phyloP scores from a whole-genome alignment of 2,329 filamentous ascomycete species.

The Pyrenochaeta sp. region DNA sequence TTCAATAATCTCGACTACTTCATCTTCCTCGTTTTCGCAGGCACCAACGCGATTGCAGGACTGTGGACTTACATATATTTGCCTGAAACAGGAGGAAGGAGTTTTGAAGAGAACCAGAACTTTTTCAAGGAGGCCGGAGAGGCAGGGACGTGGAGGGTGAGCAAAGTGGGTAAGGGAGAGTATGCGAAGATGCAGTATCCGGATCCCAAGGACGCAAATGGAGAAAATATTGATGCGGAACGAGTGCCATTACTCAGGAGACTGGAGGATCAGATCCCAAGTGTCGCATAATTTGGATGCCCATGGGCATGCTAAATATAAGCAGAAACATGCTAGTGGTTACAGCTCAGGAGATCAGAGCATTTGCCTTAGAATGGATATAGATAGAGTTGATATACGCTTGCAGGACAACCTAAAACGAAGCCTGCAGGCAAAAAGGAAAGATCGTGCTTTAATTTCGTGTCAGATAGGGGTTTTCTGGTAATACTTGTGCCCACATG shows the following conservation, averaged over 20 bases:
- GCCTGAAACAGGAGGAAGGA: slow-evolving; percentile 66
- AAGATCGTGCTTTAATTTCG: no score
- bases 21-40: slow-evolving; percentile 65
- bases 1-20: slow-evolving; percentile 69
- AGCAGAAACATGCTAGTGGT: no score
- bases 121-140: slow-evolving; percentile 65
- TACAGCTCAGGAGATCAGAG: background rate
- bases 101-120: slow-evolving; percentile 68
- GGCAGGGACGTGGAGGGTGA: slow-evolving; percentile 62
- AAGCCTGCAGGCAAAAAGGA: no score
- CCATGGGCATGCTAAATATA: no score
- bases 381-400: background rate
- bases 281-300: slow-evolving; percentile 22
- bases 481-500: background rate
- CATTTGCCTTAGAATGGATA: background rate
- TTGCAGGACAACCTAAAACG: no score
- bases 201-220: slow-evolving; percentile 40
- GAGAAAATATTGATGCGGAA: slow-evolving; percentile 52
- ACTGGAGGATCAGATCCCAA: slow-evolving; percentile 54
- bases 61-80: slow-evolving; percentile 62
- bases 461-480: background rate
- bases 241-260: slow-evolving; percentile 56
- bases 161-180: slow-evolving; percentile 61
- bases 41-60: slow-evolving; percentile 64
- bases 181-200: slow-evolving; percentile 57